These are phyloP conservation scores for Aquanectria penicillioides DNA, from an alignment of 2,329 filamentous ascomycete genomes.

Conservation along the genomic window DNA sequence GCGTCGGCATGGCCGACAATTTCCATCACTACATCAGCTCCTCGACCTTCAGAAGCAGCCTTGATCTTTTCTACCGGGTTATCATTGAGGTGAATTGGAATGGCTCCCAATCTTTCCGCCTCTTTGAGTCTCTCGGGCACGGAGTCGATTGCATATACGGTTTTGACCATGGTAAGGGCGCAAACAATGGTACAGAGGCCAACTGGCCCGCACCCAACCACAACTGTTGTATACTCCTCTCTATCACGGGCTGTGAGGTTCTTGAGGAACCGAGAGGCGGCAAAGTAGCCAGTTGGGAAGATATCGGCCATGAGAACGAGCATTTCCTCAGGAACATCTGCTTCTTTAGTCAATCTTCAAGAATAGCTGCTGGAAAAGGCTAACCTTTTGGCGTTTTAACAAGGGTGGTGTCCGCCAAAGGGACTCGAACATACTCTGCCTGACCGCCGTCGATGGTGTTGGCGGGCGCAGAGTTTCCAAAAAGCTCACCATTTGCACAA, in stretches of 20 bases:
- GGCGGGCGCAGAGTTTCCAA: conserved; percentile 5
- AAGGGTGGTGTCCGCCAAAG: conserved; percentile 6
- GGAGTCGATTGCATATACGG: conserved; percentile 18
- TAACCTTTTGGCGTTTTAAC: not conserved
- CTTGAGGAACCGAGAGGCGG: conserved; percentile 11
- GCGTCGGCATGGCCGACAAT: conserved; percentile 17
- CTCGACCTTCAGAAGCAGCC: conserved; percentile 12
- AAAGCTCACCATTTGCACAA: conserved; percentile 6
- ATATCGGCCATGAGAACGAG: conserved; percentile 23
- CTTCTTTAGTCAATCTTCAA: not conserved
- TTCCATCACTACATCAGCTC: conserved; percentile 20
- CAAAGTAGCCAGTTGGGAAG: conserved; percentile 23
- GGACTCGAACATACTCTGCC: conserved; percentile 19
- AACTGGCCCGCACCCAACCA: conserved; percentile 21
- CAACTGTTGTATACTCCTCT: conserved; percentile 9
- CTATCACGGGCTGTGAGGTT: not conserved
- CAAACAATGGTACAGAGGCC: conserved; percentile 19
- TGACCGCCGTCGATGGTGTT: conserved; percentile 19
- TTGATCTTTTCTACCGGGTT: conserved; percentile 8
- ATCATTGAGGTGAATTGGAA: conserved; percentile 1
- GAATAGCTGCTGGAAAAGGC: not conserved
- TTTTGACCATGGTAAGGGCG: conserved; percentile 3
- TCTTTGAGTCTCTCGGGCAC: conserved; percentile 16
- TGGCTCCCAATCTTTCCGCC: conserved; percentile 1
- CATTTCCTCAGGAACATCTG: conserved; percentile 13